phyloP scores from a whole-genome alignment of 108 stramenopile species.

The Schizochytrium sp. region DNA sequence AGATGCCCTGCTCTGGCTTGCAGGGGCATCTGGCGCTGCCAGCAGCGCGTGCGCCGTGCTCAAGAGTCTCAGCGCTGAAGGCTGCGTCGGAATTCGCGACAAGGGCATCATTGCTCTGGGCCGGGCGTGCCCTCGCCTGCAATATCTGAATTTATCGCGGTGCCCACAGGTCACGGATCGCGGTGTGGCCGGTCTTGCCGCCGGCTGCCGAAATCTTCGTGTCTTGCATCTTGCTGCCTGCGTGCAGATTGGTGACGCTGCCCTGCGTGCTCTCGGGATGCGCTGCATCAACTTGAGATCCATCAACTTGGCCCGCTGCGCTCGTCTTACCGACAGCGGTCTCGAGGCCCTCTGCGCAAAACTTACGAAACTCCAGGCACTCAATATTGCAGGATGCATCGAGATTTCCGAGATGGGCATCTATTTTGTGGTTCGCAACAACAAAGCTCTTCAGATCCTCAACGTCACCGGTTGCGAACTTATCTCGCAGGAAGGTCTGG shows the following conservation, averaged over 20 bases:
- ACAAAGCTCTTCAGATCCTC: conserved; percentile 12
- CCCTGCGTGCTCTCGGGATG: background rate
- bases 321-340: background rate
- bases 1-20: background rate
- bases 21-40: background rate
- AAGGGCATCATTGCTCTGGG: background rate
- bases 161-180: background rate
- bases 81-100: background rate
- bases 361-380: background rate
- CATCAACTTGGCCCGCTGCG: background rate
- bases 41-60: background rate
- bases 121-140: background rate
- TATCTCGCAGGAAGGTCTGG: background rate
- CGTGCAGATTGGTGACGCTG: background rate
- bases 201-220: background rate
- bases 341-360: background rate
- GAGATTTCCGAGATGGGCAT: background rate
- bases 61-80: background rate
- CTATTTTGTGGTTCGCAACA: background rate
- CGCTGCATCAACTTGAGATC: background rate
- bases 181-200: background rate
- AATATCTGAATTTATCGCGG: background rate
- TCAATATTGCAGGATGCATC: background rate
- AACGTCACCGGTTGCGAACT: background rate
- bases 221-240: background rate